Base-by-base conservation (phyloP, 2,329 filamentous ascomycete species). In the Sphaceloma murrayae region DNA sequence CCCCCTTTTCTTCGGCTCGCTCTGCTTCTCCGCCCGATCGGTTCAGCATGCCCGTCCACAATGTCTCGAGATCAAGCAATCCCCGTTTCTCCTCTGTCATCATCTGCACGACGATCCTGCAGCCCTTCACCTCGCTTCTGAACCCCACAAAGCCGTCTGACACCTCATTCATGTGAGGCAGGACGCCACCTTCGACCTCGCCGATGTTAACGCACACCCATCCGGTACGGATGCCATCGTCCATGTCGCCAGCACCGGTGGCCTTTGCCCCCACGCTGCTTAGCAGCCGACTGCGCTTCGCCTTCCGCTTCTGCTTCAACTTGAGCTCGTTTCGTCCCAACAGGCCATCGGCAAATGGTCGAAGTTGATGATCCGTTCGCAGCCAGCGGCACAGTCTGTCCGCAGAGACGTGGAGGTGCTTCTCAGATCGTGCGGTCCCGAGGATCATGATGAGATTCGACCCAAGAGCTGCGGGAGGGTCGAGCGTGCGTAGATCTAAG, bases 201-300 rank as follows among this genome's bases (percentile, higher is more conserved):
- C 85, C 85, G 7, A 91, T 74, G 58, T 94, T 93, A 49, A 96
- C 84, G 62, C 91, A 98, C 14, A 98, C 82, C 91, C 91, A 98
- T 7, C 87, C 88, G 1, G 89, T 95, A 9, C 82, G 80, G 43
- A 94, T 84, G 2, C 88, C 89, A 57, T 95, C 85, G 54, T 94
- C 88, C 1, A 73, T 67, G 10, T 72, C 72, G 9, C 76, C 75
- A 7, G 71, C 70, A 8, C 76, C 75, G 4, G 76, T 69, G 5
- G 63, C 52, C 34, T 68, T 65, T 34, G 74, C 71, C n/a, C 78
- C 77, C 0, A 77, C 75, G 48, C 75, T 82, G 10, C 84, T 86
- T 53, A 94, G 67, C 49, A 95, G 68, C 61, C 85, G 86, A 22
- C 86, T 83, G 54, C 82, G 80, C 60, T 85, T 85, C 5, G 83